phyloP scores from a whole-genome alignment of 306 rosid genomes.

The Gastrolobium villosum region DNA sequence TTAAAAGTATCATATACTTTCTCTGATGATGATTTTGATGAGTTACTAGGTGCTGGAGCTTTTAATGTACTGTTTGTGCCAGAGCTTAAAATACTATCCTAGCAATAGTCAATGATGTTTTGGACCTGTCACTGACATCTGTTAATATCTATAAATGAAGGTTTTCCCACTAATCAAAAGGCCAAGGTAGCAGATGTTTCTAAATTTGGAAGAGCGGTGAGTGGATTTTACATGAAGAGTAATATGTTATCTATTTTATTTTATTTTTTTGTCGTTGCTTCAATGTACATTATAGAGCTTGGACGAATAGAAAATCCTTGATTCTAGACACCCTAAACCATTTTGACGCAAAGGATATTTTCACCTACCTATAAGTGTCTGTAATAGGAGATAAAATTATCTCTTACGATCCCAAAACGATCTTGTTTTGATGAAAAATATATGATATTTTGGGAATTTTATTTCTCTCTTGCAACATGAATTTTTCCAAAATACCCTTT shows the following conservation, averaged over 20 bases:
- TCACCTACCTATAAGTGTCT: background rate
- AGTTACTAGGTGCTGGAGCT: slow-evolving; percentile 36
- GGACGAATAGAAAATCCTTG: slow-evolving; percentile 27
- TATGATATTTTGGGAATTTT: no score
- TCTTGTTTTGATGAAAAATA: no score
- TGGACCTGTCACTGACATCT: slow-evolving; percentile 37
- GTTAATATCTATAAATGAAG: slow-evolving; percentile 49
- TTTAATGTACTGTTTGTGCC: slow-evolving; percentile 35
- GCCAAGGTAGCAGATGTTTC: slow-evolving; percentile 77
- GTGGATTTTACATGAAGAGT: slow-evolving; percentile 50
- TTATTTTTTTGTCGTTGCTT: background rate
- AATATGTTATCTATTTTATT: slow-evolving; percentile 1
- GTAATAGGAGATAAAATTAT: no score
- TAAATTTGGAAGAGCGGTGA: slow-evolving; percentile 77
- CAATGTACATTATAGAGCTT: background rate
- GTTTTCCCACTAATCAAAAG: slow-evolving; percentile 65
- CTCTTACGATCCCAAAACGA: no score
- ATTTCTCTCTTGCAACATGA: background rate
- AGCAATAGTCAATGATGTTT: slow-evolving; percentile 2
- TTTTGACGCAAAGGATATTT: slow-evolving; percentile 27
- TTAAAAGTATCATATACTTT: slow-evolving; percentile 9
- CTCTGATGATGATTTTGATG: slow-evolving; percentile 8
- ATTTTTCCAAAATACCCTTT: no score
- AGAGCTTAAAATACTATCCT: background rate
- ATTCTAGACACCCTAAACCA: background rate